phyloP scores from a whole-genome alignment of 345 rosid genomes.

The Linum tenue region DNA sequence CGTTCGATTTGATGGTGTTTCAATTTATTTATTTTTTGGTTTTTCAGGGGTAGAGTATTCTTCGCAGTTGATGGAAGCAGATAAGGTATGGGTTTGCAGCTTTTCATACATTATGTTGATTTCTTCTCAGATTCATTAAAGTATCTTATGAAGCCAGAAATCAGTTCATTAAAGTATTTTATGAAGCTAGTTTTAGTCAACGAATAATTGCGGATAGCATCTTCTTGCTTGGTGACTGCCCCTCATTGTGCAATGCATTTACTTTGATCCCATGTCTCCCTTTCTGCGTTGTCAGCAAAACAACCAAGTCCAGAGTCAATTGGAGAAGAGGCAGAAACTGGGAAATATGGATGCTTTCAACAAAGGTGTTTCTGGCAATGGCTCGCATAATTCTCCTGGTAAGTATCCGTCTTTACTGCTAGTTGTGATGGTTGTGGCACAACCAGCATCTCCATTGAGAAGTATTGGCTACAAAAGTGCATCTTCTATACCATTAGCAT shows the following conservation, averaged over 20 bases:
- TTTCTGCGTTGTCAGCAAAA: slow-evolving; percentile 30
- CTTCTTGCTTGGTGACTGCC: not conserved
- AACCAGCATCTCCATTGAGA: not conserved
- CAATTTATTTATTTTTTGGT: not conserved
- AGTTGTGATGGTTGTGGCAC: too few relatives aligned
- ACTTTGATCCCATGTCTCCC: not conserved
- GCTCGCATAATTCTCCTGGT: slow-evolving; percentile 41
- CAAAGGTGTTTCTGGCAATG: slow-evolving; percentile 21
- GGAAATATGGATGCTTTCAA: slow-evolving; percentile 27
- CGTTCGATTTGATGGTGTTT: not conserved
- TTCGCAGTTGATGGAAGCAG: slow-evolving; percentile 20
- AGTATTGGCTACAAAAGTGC: too few relatives aligned
- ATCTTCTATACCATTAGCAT: too few relatives aligned
- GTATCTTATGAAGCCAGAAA: too few relatives aligned
- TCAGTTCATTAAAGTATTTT: too few relatives aligned
- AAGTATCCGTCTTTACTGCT: not conserved
- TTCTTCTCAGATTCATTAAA: too few relatives aligned
- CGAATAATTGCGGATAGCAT: not conserved
- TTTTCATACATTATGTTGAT: not conserved
- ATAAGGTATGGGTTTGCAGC: slow-evolving; percentile 23
- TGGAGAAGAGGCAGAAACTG: slow-evolving; percentile 38
- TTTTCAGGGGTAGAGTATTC: slow-evolving; percentile 22
- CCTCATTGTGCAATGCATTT: not conserved
- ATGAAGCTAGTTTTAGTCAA: too few relatives aligned
- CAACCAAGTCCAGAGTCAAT: slow-evolving; percentile 30